phyloP scores from a whole-genome alignment of 2,329 filamentous ascomycete genomes.

The Stagonosporopsis tanaceti region DNA sequence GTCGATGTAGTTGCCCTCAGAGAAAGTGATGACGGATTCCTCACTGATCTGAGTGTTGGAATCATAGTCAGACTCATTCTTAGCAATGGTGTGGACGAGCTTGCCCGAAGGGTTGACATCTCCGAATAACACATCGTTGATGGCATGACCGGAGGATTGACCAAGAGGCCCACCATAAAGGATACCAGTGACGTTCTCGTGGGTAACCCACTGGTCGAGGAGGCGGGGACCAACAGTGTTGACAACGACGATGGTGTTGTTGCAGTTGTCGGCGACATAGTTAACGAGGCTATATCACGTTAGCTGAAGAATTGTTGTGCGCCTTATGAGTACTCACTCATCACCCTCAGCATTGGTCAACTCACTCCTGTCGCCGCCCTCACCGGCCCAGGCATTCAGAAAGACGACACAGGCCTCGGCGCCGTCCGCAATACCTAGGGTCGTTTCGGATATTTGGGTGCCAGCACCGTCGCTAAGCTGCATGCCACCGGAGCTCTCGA shows the following conservation, averaged over 20 bases:
- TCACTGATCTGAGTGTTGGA: slow-evolving; percentile 59
- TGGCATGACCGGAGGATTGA: slow-evolving; percentile 78
- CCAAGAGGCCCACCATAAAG: slow-evolving; percentile 82
- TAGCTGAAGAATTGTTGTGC: background rate
- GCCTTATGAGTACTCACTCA: slow-evolving; percentile 1
- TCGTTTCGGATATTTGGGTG: slow-evolving; percentile 19
- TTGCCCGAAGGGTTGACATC: slow-evolving; percentile 75
- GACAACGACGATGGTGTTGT: slow-evolving; percentile 59
- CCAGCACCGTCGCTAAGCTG: slow-evolving; percentile 17
- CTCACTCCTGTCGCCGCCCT: slow-evolving; percentile 18
- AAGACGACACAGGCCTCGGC: slow-evolving; percentile 31
- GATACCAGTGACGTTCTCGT: slow-evolving; percentile 81
- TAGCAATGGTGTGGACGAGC: slow-evolving; percentile 79
- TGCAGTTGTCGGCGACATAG: slow-evolving; percentile 53
- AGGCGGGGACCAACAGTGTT: slow-evolving; percentile 70
- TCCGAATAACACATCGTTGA: slow-evolving; percentile 81
- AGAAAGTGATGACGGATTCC: slow-evolving; percentile 63
- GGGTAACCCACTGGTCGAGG: slow-evolving; percentile 76
- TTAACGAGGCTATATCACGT: slow-evolving; percentile 45
- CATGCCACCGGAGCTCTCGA: slow-evolving; percentile 13
- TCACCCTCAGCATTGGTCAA: slow-evolving; percentile 16
- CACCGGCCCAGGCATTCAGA: slow-evolving; percentile 27
- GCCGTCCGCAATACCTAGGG: slow-evolving; percentile 13
- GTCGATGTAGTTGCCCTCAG: slow-evolving; percentile 80
- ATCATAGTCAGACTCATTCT: slow-evolving; percentile 71